These are phyloP conservation scores for Saccharum officinarum DNA, from an alignment of 176 grass and related monocot species.

Conservation along the genomic window DNA sequence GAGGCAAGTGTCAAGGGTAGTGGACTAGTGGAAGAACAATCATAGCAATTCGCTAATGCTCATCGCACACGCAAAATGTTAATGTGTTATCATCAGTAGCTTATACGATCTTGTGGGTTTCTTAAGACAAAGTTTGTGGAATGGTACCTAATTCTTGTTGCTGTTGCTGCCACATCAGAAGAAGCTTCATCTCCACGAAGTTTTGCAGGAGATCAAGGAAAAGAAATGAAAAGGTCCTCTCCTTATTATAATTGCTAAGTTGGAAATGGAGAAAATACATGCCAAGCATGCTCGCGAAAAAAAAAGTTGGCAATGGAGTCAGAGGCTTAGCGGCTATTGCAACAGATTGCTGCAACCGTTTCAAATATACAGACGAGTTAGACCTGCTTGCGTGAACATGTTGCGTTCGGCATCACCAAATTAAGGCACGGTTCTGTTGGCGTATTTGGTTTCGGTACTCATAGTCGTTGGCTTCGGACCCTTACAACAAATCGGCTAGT, in stretches of 20 bases:
- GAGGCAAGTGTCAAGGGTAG: not conserved
- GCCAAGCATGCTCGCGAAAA: no score
- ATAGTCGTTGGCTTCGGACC: not conserved
- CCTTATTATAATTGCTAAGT: not conserved
- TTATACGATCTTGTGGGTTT: not conserved
- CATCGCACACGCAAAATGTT: constrained; percentile 25
- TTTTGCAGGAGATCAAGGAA: constrained; percentile 5
- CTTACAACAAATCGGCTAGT: not conserved
- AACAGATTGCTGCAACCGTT: not conserved
- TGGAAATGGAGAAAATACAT: no score
- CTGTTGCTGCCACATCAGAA: constrained; percentile 11
- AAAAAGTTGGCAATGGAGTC: not conserved
- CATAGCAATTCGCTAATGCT: constrained; percentile 4
- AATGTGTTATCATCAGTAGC: not conserved
- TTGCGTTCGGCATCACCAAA: constrained; percentile 4
- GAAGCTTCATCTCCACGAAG: constrained; percentile 6
- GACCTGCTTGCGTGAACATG: not conserved
- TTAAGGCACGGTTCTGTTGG: not conserved
- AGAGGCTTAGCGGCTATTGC: not conserved
- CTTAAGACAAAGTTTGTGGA: constrained; percentile 14
- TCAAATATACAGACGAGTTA: not conserved
- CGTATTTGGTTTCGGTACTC: not conserved
- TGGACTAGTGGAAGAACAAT: not conserved
- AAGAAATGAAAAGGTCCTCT: not conserved
- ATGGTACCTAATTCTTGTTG: constrained; percentile 18